Evolutionary conservation across 2,329 filamentous ascomycete species (phyloP), one percentile per base, ranked within the genome.

Genomic region (Cladosporium sphaerospermum): DNA sequence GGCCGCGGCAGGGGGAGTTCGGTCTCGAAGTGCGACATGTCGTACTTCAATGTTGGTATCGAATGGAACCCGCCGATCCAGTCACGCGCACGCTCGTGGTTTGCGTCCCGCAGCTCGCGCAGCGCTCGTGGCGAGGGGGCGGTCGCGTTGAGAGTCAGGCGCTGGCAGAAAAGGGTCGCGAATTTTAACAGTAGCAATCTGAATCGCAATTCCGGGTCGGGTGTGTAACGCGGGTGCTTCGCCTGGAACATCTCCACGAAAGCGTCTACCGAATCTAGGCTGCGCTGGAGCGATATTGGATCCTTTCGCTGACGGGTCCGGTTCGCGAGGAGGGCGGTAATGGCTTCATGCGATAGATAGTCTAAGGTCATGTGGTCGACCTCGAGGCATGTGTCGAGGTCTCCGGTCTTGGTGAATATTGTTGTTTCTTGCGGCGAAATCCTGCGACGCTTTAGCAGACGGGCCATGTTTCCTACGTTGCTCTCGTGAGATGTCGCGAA

Each of bases 351-450:
- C 39, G 76, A 60, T 3, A 81, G 63, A 58, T 80, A 82, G 61
- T 83, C 80, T n/a, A 81, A 67, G 41, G 81, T 79, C 63, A 79
- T 73, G 34, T 74, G 61, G 57, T 83, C 76, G 11, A 80, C 74
- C 14, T 80, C 76, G 18, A 72, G 61, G 39, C 73, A 71, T 4
- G 61, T 64, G 18, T 67, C 64, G 3, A 64, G 52, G 50, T 71
- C 62, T 4, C 62, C 64, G 45, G 53, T 57, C 44, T 59, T 56
- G 13, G 48, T 54, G 31, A 48, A 43, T 9, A 60, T 56, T 9
- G 56, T 42, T 8, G 53, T 51, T 31, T 54, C 42, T 23, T 39
- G 45, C 33, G 18, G 31, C 14, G 52, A 56, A 19, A 46, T 45
- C 11, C 37, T 59, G 36, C 19, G 39, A 28, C 53, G 56, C 54